Conservation (phyloP, 441 rosid genomes). For the Cnidoscolus chayamansa region DNA sequence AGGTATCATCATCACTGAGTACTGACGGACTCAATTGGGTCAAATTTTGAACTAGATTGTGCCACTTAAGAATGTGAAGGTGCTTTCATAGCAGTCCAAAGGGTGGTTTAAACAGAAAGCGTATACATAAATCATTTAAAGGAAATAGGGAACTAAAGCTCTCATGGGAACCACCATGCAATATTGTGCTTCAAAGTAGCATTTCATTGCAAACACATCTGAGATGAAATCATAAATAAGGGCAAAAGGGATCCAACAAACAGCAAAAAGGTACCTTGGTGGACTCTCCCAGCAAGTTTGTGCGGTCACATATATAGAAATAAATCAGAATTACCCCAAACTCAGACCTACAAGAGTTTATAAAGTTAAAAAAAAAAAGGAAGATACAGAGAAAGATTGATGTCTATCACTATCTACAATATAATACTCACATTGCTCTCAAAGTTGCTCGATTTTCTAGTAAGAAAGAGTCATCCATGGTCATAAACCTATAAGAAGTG, state of each 20-base stretch:
- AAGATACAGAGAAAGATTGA: constrained; percentile 1
- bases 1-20: background rate
- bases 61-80: too few species aligned
- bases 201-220: constrained; percentile 8
- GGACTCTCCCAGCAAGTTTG: constrained; percentile 70
- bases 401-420: background rate
- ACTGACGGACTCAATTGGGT: too few species aligned
- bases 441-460: constrained; percentile 81
- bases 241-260: constrained; percentile 8
- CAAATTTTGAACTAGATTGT: too few species aligned
- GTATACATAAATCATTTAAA: background rate
- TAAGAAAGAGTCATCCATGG: constrained; percentile 88
- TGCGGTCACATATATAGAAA: constrained; percentile 78
- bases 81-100: too few species aligned
- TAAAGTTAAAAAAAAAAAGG: constrained; percentile 14
- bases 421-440: constrained; percentile 73
- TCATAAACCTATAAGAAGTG: constrained; percentile 59
- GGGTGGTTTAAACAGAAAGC: background rate
- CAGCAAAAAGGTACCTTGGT: constrained; percentile 53
- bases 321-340: constrained; percentile 70
- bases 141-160: background rate
- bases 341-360: constrained; percentile 64
- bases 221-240: constrained; percentile 13
- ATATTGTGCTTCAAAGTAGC: background rate
- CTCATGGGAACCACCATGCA: constrained; percentile 2